phyloP scores from a whole-genome alignment of 1,284 basidiomycete genomes.

The Vanrija sp. region DNA sequence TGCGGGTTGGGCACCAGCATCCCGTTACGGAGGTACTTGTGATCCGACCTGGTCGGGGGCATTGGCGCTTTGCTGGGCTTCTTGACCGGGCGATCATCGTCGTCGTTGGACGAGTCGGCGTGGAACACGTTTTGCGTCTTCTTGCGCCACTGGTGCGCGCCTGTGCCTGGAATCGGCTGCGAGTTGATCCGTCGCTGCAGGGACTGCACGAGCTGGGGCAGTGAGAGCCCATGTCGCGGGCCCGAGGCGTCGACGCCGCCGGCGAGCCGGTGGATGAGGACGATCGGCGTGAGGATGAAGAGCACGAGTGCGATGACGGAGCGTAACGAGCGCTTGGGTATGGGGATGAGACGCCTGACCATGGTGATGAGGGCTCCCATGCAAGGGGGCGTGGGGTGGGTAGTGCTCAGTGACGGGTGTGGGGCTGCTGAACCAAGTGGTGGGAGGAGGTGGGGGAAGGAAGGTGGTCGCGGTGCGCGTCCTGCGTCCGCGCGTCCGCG shows the following conservation, averaged over 20 bases:
- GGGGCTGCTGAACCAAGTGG: background rate
- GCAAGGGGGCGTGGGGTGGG: background rate
- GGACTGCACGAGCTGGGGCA: too few relatives aligned
- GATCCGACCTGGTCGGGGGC: constrained; percentile 5
- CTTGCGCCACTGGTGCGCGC: too few relatives aligned
- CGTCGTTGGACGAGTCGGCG: too few relatives aligned
- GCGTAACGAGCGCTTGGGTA: constrained; percentile 26
- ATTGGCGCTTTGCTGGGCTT: too few relatives aligned
- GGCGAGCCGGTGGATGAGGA: constrained; percentile 17
- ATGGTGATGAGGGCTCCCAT: background rate
- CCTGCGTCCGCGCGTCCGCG: too few relatives aligned
- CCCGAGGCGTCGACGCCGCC: constrained; percentile 43
- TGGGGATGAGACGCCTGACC: constrained; percentile 10
- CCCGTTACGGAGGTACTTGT: constrained; percentile 36
- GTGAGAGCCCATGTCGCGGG: too few relatives aligned
- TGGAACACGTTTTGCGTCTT: too few relatives aligned
- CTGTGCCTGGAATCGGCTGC: too few relatives aligned
- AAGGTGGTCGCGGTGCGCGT: too few relatives aligned
- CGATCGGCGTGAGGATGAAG: constrained; percentile 19
- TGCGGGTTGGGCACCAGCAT: constrained; percentile 36
- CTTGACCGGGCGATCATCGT: background rate
- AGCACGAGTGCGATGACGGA: constrained; percentile 18
- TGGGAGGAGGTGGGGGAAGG: too few relatives aligned
- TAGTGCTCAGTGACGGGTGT: background rate
- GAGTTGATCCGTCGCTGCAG: too few relatives aligned